phyloP scores from a whole-genome alignment of 805 yeast species.

The Cyberlindnera suaveolens region DNA sequence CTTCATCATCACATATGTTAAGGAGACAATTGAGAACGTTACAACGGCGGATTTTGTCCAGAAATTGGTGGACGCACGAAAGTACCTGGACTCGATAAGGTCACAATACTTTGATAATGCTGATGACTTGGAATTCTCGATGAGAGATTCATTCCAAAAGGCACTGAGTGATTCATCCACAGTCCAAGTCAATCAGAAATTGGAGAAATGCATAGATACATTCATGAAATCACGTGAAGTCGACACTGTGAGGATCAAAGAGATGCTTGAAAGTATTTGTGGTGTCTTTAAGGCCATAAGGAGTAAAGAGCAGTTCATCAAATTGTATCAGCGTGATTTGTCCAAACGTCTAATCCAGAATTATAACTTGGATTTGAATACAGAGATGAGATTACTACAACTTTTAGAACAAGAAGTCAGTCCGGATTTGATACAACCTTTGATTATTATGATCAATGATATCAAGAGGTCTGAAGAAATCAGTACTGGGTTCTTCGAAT shows the following conservation, averaged over 20 bases:
- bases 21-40: constrained; percentile 1
- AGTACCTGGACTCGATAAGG: constrained; percentile 7
- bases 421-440: constrained; percentile 7
- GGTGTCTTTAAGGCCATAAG: constrained; percentile 17
- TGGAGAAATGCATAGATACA: constrained; percentile 15
- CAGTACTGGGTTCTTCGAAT: not conserved
- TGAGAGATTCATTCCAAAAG: constrained; percentile 17
- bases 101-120: constrained; percentile 7
- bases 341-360: constrained; percentile 16
- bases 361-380: constrained; percentile 2
- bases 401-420: constrained; percentile 13
- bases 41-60: constrained; percentile 9
- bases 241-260: constrained; percentile 1
- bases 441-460: constrained; percentile 19
- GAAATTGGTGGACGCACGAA: constrained; percentile 14
- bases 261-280: constrained; percentile 9
- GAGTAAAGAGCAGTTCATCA: constrained; percentile 18
- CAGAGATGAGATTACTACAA: constrained; percentile 9
- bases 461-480: constrained; percentile 2
- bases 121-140: constrained; percentile 12
- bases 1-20: constrained; percentile 10
- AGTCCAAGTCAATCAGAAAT: constrained; percentile 6
- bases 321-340: constrained; percentile 15
- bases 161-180: constrained; percentile 2
- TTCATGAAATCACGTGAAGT: constrained; percentile 10